Evolutionary conservation across 176 grass and related monocot genomes (phyloP), one percentile per base, ranked within the genome.

Genomic region (Neostapfia colusana): DNA sequence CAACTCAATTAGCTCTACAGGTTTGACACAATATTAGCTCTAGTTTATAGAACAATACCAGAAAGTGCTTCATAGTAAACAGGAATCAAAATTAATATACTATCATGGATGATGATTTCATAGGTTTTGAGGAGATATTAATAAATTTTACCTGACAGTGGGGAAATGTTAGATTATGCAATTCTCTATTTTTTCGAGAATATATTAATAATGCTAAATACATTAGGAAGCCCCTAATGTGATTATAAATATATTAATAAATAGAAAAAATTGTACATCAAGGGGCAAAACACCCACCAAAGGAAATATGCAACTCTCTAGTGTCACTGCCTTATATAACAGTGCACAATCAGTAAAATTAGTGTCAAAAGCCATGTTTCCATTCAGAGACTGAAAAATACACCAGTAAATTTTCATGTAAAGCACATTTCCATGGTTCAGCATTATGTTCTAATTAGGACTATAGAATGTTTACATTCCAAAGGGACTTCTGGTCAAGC

Each of bases 111-210:
- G 16, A 37, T 65, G 10, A 44, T 24, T 25, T 31, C 25, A 61
- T 16, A 50, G 51, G 42, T 31, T 81, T 60, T 21, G 63, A 80
- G n/a, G 34, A 60, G 80, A 59, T 42, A 80, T 41, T 68, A 57
- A 56, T 49, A 48, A 31, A 31, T 31, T 31, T 31, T 1, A 68
- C 13, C 63, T 80, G 49, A 28, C 10, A 66, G 28, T 17, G 7
- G 39, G 5, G 10, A 79, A 67, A 85, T 7, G 0, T 11, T 49
- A 5, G 57, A 56, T 35, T 45, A 45, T 45, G 43, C 43, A 45
- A 45, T 45, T 45, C 43, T 45, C 43, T 14, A 3, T 31, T 45
- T 45, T 45, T 45, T 45, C 13, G 43, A 3, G 13, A 45, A 45
- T 45, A 13, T 11, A 45, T 14, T 45, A 45, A 45, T n/a, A n/a